phyloP scores from a whole-genome alignment of 345 rosid genomes.

The Aegle marmelos region DNA sequence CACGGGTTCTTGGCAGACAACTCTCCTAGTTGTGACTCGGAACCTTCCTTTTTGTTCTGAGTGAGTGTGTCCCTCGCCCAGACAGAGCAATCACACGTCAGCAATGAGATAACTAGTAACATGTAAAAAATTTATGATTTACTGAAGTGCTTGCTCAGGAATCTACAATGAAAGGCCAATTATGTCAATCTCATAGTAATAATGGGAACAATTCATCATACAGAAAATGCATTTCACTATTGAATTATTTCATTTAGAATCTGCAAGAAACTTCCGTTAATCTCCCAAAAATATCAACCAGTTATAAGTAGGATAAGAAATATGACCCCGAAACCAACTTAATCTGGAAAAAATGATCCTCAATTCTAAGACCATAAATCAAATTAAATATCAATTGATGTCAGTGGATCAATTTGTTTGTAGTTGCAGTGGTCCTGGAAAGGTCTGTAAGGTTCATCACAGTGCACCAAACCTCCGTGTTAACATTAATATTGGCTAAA shows the following conservation, averaged over 20 bases:
- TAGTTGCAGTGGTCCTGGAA: conserved; percentile 10
- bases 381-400: background rate
- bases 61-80: background rate
- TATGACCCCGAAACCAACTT: background rate
- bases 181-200: background rate
- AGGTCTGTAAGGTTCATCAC: conserved; percentile 13
- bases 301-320: background rate
- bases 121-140: background rate
- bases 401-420: background rate
- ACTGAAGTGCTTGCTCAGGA: background rate
- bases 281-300: background rate
- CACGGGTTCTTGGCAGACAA: conserved; percentile 13
- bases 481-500: conserved; percentile 13
- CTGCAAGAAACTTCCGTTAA: background rate
- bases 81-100: too few relatives aligned
- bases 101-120: background rate
- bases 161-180: background rate
- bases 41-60: conserved; percentile 1
- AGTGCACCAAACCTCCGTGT: conserved; percentile 3
- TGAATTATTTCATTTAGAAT: background rate
- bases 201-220: background rate
- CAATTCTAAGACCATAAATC: background rate
- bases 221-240: background rate
- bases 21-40: background rate
- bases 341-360: background rate